Evolutionary conservation across 257 asterid species (phyloP), one percentile per base, ranked within the genome.

Genomic region (Eucommia ulmoides): DNA sequence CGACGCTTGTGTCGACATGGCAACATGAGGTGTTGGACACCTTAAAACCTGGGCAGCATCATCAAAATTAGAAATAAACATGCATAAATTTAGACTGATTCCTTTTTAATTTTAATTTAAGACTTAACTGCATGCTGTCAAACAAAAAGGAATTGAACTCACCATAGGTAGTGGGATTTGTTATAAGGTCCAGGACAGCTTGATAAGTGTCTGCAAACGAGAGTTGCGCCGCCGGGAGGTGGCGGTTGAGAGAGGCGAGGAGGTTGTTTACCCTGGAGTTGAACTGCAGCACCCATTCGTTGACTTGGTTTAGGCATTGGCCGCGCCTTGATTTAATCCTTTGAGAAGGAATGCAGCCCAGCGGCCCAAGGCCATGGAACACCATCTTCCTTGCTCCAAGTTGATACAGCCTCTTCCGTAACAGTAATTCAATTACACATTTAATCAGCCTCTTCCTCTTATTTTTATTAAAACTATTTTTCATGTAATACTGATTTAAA

Each of bases 261-360:
- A 82, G 53, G 12, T 69, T 61, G 20, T 61, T 25, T 3, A 74
- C 95, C 63, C 63, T 70, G 33, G 80, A 65, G 75, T 84, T 84
- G 71, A 84, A 84, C 56, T 70, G 71, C 26, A 76, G 77, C 26
- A 70, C 79, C 83, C 83, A 78, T 23, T 45, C 10, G 51, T 84
- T 84, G 45, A 84, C 93, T 70, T 81, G 93, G 33, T 22, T 58
- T 21, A 81, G 61, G 79, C 95, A 81, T 49, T 61, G 60, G 8
- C 93, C 74, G 5, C 66, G 51, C 47, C 49, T 59, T 11, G 89
- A 81, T 52, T 81, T 81, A 19, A 23, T 73, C 67, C 89, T 73
- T 47, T 84, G 93, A 2, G 95, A 81, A 0, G 95, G 95, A 51
- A 84, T 84, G 79, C 93, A 84, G 4, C 95, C 95, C 0, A 84